Evolutionary conservation across 2,329 filamentous ascomycete genomes (phyloP).

Genomic region (Pseudopyrenochaeta lycopersici): DNA sequence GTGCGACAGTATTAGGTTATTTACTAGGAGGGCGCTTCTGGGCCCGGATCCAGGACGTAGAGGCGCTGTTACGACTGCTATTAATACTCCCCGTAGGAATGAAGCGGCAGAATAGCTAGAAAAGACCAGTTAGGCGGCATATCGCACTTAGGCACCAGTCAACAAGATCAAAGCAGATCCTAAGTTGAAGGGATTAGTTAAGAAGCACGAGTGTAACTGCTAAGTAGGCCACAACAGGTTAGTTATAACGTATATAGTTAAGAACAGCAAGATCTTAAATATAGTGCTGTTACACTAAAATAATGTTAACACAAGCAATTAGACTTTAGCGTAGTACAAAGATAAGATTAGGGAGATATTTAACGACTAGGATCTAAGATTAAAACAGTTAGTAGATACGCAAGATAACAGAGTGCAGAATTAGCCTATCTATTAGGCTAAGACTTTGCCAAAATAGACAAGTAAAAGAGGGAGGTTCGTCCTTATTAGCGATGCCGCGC

Average conservation of each 20-base stretch:
- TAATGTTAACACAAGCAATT: slow-evolving; percentile 15
- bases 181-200: slow-evolving; percentile 12
- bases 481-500: not conserved
- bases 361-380: slow-evolving; percentile 12
- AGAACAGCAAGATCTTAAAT: slow-evolving; percentile 19
- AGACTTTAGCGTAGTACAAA: slow-evolving; percentile 15
- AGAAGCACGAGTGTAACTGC: slow-evolving; percentile 19
- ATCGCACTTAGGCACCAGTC: slow-evolving; percentile 18
- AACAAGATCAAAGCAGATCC: slow-evolving; percentile 13
- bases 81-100: not conserved
- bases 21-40: slow-evolving; percentile 16
- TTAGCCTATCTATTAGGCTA: slow-evolving; percentile 19
- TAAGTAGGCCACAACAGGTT: slow-evolving; percentile 16
- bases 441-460: slow-evolving; percentile 18
- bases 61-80: no score
- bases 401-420: slow-evolving; percentile 13
- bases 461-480: slow-evolving; percentile 16
- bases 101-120: slow-evolving; percentile 8
- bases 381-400: slow-evolving; percentile 12
- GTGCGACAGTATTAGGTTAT: slow-evolving; percentile 22
- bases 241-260: slow-evolving; percentile 28
- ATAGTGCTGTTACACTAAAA: slow-evolving; percentile 24
- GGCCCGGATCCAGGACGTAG: no score
- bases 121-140: slow-evolving; percentile 22
- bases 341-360: slow-evolving; percentile 8